Evolutionary conservation across 164 flowering plant genomes (phyloP).

Genomic region (Malania oleifera): DNA sequence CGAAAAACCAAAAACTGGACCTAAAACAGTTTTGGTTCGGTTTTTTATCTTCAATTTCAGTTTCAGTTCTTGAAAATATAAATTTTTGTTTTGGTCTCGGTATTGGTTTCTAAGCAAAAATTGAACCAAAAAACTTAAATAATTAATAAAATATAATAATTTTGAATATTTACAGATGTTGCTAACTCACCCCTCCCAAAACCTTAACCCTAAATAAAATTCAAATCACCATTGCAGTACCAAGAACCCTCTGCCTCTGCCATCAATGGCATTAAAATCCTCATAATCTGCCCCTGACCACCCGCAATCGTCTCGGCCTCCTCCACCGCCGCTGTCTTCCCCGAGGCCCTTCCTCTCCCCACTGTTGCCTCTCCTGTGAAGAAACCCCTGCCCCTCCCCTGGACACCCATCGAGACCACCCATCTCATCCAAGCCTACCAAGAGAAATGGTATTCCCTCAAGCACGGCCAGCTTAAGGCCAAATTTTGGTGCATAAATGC

Average conservation of each 20-base stretch:
- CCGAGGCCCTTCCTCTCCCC: background rate
- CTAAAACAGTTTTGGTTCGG: no score
- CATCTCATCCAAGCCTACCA: conserved; percentile 71
- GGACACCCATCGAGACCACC: conserved; percentile 75
- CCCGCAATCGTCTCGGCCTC: background rate
- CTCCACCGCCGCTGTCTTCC: background rate
- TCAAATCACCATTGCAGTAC: background rate
- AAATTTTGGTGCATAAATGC: no score
- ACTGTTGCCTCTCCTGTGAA: conserved; percentile 19
- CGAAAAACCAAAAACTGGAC: no score
- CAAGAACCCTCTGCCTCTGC: background rate
- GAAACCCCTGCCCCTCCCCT: conserved; percentile 47
- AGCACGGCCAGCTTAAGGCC: conserved; percentile 69
- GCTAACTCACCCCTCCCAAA: no score
- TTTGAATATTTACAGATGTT: no score
- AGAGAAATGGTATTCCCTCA: conserved; percentile 77
- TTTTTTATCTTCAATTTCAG: no score
- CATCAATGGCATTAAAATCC: background rate
- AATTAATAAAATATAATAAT: no score
- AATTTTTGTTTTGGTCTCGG: no score
- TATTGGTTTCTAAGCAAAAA: no score
- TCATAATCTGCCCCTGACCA: background rate
- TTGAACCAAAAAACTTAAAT: no score
- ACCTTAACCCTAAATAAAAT: no score
- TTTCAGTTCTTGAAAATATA: no score